These are phyloP conservation scores for Paxillus involutus DNA, from an alignment of 768 basidiomycete genomes.

Conservation along the genomic window DNA sequence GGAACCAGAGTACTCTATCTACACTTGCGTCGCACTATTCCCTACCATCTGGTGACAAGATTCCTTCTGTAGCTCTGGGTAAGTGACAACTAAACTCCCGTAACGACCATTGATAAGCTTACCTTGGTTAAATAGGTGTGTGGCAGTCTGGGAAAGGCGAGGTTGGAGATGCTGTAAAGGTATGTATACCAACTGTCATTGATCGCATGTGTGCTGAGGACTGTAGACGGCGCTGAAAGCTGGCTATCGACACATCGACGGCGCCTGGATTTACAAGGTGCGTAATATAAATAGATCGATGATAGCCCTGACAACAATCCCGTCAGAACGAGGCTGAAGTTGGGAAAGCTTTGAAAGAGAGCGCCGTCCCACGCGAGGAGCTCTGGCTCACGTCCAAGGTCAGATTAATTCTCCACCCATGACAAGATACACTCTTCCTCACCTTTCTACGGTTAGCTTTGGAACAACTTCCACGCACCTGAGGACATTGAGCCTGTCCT, in stretches of 20 bases:
- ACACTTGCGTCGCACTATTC: slow-evolving; percentile 49
- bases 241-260: slow-evolving; percentile 74
- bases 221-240: slow-evolving; percentile 52
- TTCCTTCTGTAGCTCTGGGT: slow-evolving; percentile 70
- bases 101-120: neutral
- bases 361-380: slow-evolving; percentile 58
- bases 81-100: slow-evolving; percentile 4
- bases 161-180: slow-evolving; percentile 70
- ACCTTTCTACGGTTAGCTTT: slow-evolving; percentile 43
- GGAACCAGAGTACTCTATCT: slow-evolving; percentile 20
- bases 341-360: slow-evolving; percentile 58
- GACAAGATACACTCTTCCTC: neutral
- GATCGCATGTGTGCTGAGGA: neutral
- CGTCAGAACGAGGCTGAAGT: slow-evolving; percentile 70
- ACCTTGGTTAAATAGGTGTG: slow-evolving; percentile 42
- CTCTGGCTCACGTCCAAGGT: slow-evolving; percentile 70
- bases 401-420: neutral
- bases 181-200: slow-evolving; percentile 8
- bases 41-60: slow-evolving; percentile 65
- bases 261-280: slow-evolving; percentile 69
- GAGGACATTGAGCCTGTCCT: slow-evolving; percentile 67
- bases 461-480: slow-evolving; percentile 75
- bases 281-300: slow-evolving; percentile 11
- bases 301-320: slow-evolving; percentile 3
- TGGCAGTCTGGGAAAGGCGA: slow-evolving; percentile 59